Conservation (phyloP, 208 protist genomes). For the Naegleria lovaniensis region DNA sequence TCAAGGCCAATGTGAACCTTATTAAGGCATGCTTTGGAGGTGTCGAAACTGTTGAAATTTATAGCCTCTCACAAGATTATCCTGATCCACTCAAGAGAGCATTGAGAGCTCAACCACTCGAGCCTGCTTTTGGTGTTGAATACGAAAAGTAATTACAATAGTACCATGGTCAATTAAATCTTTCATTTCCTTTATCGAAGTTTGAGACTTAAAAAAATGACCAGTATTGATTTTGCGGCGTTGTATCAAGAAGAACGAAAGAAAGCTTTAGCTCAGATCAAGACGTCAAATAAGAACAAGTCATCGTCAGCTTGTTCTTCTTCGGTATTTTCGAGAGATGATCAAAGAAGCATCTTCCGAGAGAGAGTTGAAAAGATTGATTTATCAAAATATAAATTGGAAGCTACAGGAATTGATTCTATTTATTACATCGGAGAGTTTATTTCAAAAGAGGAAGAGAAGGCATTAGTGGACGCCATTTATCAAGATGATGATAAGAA, state of each 20-base stretch:
- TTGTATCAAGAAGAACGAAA: not conserved
- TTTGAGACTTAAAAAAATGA: slow-evolving; percentile 20
- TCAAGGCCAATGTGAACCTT: not conserved
- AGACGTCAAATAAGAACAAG: not conserved
- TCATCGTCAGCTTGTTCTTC: not conserved
- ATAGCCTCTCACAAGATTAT: not conserved
- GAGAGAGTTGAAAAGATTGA: not conserved
- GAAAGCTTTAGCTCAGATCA: not conserved
- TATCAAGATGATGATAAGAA: slow-evolving; percentile 46
- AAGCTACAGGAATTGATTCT: not conserved
- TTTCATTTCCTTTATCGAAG: too few relatives aligned
- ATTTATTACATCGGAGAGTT: slow-evolving; percentile 81
- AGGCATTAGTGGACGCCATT: slow-evolving; percentile 58
- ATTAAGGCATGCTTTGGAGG: not conserved
- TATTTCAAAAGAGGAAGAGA: slow-evolving; percentile 63
- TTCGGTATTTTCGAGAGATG: not conserved
- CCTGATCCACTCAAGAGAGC: not conserved
- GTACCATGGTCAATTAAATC: too few relatives aligned
- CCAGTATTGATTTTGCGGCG: not conserved
- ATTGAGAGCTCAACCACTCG: not conserved
- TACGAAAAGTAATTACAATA: not conserved
- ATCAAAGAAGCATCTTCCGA: not conserved
- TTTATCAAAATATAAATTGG: not conserved
- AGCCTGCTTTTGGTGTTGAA: slow-evolving; percentile 5
- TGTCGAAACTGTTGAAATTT: not conserved